phyloP scores from a whole-genome alignment of 2,329 filamentous ascomycete species.

The Sclerotinia borealis region DNA sequence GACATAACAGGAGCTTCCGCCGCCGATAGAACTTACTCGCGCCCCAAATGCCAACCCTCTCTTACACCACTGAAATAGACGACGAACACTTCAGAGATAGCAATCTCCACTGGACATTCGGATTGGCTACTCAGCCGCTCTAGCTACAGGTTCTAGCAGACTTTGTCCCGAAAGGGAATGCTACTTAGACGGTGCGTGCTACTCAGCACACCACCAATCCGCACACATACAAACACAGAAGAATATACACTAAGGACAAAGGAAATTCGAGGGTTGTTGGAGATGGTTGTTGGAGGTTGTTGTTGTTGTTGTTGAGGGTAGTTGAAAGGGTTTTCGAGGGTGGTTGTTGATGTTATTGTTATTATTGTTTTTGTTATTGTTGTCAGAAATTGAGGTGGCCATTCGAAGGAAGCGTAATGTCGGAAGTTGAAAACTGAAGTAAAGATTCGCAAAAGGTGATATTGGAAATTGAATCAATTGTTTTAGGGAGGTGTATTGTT shows the following conservation, averaged over 20 bases:
- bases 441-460: background rate
- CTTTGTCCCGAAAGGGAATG: background rate
- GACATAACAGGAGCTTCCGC: background rate
- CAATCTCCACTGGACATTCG: background rate
- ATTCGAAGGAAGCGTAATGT: background rate
- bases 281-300: background rate
- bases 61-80: background rate
- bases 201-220: background rate
- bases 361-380: no score
- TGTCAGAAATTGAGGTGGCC: background rate
- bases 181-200: background rate
- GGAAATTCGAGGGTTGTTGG: background rate
- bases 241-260: background rate
- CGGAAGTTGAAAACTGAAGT: background rate
- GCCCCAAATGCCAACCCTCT: constrained; percentile 1
- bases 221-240: background rate
- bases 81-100: constrained; percentile 1
- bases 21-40: constrained; percentile 7
- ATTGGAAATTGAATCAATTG: background rate
- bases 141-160: constrained; percentile 2
- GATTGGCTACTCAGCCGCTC: constrained; percentile 4
- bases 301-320: background rate
- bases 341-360: background rate
- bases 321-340: background rate
- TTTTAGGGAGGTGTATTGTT: background rate